A percentile compares a stretch with the other conserved stretches of the same genome.
Evolutionary conservation across 2,329 filamentous ascomycete genomes (phyloP).

Genomic region (Aureobasidium sp.): DNA sequence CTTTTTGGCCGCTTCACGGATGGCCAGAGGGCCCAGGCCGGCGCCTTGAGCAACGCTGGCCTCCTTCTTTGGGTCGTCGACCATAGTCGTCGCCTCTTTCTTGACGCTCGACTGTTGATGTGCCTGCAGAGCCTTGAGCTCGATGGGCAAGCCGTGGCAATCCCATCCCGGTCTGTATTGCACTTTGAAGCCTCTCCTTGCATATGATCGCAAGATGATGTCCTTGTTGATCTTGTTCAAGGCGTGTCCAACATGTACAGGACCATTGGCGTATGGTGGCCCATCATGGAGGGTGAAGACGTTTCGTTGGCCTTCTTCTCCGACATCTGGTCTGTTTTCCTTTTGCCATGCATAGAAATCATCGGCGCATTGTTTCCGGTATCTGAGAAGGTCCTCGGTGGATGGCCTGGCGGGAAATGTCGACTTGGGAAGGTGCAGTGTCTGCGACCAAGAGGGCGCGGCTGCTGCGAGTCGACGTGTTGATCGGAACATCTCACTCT

Average conservation of each 20-base stretch:
- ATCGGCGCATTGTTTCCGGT: conserved; percentile 74
- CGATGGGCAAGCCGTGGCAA: conserved; percentile 93
- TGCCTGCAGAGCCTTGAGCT: conserved; percentile 80
- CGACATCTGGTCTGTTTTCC: conserved; percentile 26
- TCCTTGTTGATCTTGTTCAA: conserved; percentile 97
- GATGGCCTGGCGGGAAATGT: conserved; percentile 41
- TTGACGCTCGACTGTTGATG: conserved; percentile 28
- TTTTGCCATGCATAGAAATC: conserved; percentile 86
- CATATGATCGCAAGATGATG: conserved; percentile 74
- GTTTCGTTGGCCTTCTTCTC: conserved; percentile 40
- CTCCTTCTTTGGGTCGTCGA: conserved; percentile 24
- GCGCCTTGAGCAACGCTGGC: conserved; percentile 27
- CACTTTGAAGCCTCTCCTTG: conserved; percentile 69
- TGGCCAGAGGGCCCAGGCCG: conserved; percentile 43
- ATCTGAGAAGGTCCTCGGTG: conserved; percentile 40
- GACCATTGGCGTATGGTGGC: conserved; percentile 91
- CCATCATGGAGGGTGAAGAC: conserved; percentile 87
- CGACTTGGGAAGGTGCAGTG: conserved; percentile 44
- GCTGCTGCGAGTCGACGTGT: conserved; percentile 16
- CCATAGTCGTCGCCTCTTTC: conserved; percentile 33
- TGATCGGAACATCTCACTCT: conserved; percentile 12
- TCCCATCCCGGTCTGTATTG: conserved; percentile 92
- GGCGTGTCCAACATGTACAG: conserved; percentile 85
- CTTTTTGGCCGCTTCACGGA: conserved; percentile 57
- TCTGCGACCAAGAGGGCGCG: conserved; percentile 34